phyloP scores from a whole-genome alignment of 257 asterid species.

The Plantago major region DNA sequence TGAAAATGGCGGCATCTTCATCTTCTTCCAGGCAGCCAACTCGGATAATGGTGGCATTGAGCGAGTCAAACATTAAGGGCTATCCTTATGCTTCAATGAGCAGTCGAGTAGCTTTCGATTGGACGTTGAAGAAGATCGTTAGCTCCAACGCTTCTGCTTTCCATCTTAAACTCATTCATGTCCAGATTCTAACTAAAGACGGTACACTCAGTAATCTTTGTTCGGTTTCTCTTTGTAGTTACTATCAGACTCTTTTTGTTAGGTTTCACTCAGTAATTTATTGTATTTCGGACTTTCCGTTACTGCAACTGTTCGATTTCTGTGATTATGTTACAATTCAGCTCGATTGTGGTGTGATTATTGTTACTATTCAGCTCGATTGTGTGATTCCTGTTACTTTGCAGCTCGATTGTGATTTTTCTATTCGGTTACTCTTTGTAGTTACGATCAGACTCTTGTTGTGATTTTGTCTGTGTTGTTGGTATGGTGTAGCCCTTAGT shows the following conservation, averaged over 20 bases:
- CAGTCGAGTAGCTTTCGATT: slow-evolving; percentile 75
- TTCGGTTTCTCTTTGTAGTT: no score
- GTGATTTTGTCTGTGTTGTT: no score
- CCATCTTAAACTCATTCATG: slow-evolving; percentile 67
- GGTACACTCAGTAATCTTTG: slow-evolving; percentile 31
- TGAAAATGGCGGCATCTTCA: slow-evolving; percentile 33
- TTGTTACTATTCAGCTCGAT: no score
- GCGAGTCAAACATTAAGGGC: slow-evolving; percentile 76
- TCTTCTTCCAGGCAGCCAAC: slow-evolving; percentile 63
- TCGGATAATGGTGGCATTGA: slow-evolving; percentile 72
- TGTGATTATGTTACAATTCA: no score
- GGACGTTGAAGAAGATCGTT: slow-evolving; percentile 70
- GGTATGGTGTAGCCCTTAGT: no score
- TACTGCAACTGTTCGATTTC: not conserved
- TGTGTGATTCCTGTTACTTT: no score
- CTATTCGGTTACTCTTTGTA: no score
- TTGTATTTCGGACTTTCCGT: not conserved
- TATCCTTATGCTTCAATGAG: slow-evolving; percentile 85
- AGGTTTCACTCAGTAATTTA: no score
- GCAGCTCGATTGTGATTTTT: no score
- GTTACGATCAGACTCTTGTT: no score
- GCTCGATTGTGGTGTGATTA: no score
- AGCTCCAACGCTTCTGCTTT: slow-evolving; percentile 64
- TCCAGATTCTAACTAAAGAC: slow-evolving; percentile 80
- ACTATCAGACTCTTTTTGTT: no score